These are phyloP conservation scores for Bacidia gigantensis DNA, from an alignment of 495 filamentous ascomycete species.

Conservation along the genomic window DNA sequence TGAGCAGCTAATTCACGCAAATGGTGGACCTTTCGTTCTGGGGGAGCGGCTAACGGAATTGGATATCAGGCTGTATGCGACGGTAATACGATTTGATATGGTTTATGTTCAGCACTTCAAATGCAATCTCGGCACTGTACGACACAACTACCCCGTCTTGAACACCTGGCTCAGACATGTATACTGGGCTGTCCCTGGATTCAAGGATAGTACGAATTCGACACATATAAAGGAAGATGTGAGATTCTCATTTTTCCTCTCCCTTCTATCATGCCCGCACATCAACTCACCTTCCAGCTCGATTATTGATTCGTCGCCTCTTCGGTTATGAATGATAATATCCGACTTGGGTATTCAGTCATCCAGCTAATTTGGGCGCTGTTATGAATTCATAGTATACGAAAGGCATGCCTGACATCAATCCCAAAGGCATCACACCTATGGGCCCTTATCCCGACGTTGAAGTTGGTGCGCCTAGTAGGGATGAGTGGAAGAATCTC, in stretches of 20 bases:
- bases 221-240: conserved; percentile 45
- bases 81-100: conserved; percentile 35
- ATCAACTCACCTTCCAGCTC: no score
- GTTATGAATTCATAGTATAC: conserved; percentile 23
- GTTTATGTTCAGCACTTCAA: conserved; percentile 47
- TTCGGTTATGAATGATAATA: background rate
- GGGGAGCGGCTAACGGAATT: conserved; percentile 35
- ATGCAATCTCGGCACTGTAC: conserved; percentile 39
- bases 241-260: conserved; percentile 5
- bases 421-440: conserved; percentile 49
- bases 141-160: conserved; percentile 38
- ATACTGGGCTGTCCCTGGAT: conserved; percentile 36
- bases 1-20: conserved; percentile 29
- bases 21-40: conserved; percentile 35
- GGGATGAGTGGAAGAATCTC: background rate
- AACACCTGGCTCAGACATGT: conserved; percentile 38
- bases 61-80: conserved; percentile 37
- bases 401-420: conserved; percentile 43
- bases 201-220: conserved; percentile 41
- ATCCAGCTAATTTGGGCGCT: background rate
- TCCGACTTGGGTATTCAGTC: background rate
- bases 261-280: no score
- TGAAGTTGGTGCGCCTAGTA: conserved; percentile 13
- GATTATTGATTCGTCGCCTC: no score
- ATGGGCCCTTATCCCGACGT: conserved; percentile 53